These are phyloP conservation scores for Ensete glaucum DNA, from an alignment of 176 grass and related monocot genomes.

Conservation along the genomic window DNA sequence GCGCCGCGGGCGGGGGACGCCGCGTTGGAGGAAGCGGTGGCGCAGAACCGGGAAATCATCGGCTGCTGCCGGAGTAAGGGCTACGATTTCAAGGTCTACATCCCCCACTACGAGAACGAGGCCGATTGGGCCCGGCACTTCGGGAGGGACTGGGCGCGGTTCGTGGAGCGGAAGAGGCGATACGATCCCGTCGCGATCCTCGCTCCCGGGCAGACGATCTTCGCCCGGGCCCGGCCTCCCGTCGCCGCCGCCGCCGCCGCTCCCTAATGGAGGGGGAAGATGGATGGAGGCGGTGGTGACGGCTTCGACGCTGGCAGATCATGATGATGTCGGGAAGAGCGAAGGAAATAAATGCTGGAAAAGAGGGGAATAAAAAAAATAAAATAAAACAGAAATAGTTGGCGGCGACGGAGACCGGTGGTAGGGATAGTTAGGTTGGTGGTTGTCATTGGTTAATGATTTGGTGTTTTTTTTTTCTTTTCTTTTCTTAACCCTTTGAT, in stretches of 20 bases:
- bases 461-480: too few species aligned
- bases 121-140: conserved; percentile 72
- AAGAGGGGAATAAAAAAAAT: too few species aligned
- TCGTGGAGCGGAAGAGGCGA: conserved; percentile 46
- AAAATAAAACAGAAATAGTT: too few species aligned
- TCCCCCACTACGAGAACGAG: conserved; percentile 49
- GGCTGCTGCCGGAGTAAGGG: conserved; percentile 47
- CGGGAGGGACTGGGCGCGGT: conserved; percentile 50
- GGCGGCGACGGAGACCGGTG: too few species aligned
- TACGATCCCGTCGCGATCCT: conserved; percentile 76
- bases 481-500: too few species aligned
- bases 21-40: conserved; percentile 46
- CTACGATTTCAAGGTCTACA: conserved; percentile 84
- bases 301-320: too few species aligned
- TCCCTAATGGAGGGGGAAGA: not conserved
- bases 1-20: conserved; percentile 26
- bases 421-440: too few species aligned
- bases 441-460: too few species aligned
- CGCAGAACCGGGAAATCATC: conserved; percentile 57
- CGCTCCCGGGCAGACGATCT: conserved; percentile 79
- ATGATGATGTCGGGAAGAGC: too few species aligned
- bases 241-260: not conserved
- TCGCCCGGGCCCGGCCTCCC: conserved; percentile 23
- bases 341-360: too few species aligned
- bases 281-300: too few species aligned